Evolutionary conservation across 306 rosid genomes (phyloP).

Genomic region (Myrica gale): DNA sequence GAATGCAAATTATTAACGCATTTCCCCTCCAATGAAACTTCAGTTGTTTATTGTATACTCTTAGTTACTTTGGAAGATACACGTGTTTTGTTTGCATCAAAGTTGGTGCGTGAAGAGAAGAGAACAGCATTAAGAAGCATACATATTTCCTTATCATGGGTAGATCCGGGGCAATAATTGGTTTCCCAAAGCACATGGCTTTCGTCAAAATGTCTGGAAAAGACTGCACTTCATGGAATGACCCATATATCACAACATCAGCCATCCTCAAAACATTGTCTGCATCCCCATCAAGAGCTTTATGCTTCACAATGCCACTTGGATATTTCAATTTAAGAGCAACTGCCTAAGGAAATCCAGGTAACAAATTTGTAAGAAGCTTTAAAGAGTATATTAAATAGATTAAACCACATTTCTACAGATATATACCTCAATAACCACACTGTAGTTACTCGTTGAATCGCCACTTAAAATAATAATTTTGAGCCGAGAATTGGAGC

Average conservation of each 20-base stretch:
- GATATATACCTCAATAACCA: conserved; percentile 66
- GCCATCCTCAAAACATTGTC: conserved; percentile 56
- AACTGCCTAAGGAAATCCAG: conserved; percentile 57
- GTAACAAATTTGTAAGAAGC: conserved; percentile 29
- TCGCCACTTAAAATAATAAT: conserved; percentile 70
- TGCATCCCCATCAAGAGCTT: conserved; percentile 56
- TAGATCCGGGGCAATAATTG: conserved; percentile 82
- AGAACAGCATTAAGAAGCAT: conserved; percentile 32
- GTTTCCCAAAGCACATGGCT: conserved; percentile 93
- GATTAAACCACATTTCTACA: conserved; percentile 11
- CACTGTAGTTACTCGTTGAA: conserved; percentile 64
- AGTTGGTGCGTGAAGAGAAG: conserved; percentile 9
- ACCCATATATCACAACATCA: conserved; percentile 82
- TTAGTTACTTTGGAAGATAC: too few relatives aligned
- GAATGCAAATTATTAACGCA: not conserved
- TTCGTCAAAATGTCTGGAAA: conserved; percentile 78
- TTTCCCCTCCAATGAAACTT: not conserved
- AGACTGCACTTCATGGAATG: conserved; percentile 74
- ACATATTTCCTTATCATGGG: conserved; percentile 79
- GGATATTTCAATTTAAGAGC: conserved; percentile 78
- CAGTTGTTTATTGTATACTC: not conserved
- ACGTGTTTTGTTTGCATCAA: not conserved
- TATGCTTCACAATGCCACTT: conserved; percentile 61
- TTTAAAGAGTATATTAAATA: conserved; percentile 24
- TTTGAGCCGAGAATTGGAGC: conserved; percentile 49